Conservation (phyloP, 768 basidiomycete genomes). For the Termitomyces sp. region DNA sequence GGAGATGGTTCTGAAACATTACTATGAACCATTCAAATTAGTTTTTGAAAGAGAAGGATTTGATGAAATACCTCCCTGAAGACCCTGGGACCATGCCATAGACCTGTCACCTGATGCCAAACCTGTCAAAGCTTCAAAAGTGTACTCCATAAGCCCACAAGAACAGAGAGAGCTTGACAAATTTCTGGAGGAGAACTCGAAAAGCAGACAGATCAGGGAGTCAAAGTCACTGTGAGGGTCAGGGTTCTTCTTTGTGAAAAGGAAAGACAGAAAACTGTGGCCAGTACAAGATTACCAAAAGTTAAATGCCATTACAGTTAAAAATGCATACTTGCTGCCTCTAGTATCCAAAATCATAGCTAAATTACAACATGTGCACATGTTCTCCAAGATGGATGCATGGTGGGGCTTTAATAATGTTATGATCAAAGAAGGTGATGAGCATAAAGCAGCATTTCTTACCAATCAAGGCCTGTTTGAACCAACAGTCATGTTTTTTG, state of each 20-base stretch:
- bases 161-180: constrained; percentile 29
- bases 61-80: too few relatives aligned
- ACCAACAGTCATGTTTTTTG: constrained; percentile 38
- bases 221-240: constrained; percentile 23
- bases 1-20: too few relatives aligned
- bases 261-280: constrained; percentile 23
- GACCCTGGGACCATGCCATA: too few relatives aligned
- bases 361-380: constrained; percentile 21
- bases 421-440: constrained; percentile 36
- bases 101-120: too few relatives aligned
- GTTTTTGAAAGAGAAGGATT: too few relatives aligned
- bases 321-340: constrained; percentile 31
- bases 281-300: constrained; percentile 31
- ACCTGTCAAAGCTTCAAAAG: constrained; percentile 10
- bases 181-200: constrained; percentile 29
- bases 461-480: background rate
- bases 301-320: constrained; percentile 31
- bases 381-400: constrained; percentile 39
- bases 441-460: constrained; percentile 41
- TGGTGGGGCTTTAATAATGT: constrained; percentile 37
- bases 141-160: constrained; percentile 31
- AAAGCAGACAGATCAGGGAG: constrained; percentile 21
- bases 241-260: constrained; percentile 26
- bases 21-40: too few relatives aligned
- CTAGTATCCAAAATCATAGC: constrained; percentile 28